Evolutionary conservation across 495 filamentous ascomycete species (phyloP).

Genomic region (Aspergillus carlsbadensis): DNA sequence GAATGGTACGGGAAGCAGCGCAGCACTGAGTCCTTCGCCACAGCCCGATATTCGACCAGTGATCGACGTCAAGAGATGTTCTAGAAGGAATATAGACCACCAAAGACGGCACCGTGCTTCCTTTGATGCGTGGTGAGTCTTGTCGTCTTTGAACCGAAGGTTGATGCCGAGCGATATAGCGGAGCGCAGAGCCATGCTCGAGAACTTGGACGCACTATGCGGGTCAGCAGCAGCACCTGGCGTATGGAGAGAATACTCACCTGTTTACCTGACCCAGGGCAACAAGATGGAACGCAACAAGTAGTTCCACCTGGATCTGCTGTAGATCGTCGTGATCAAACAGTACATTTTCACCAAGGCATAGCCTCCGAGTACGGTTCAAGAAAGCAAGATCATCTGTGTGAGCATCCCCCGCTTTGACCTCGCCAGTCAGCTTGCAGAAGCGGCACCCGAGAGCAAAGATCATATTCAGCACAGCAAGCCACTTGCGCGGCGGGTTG

Average conservation of each 20-base stretch:
- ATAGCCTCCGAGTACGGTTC: slow-evolving; percentile 54
- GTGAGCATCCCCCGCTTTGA: slow-evolving; percentile 34
- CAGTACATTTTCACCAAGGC: slow-evolving; percentile 47
- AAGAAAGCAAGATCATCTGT: slow-evolving; percentile 56
- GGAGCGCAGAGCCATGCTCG: slow-evolving; percentile 57
- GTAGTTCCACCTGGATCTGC: slow-evolving; percentile 53
- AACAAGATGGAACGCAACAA: slow-evolving; percentile 61
- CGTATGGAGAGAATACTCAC: slow-evolving; percentile 32
- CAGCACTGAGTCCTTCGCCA: slow-evolving; percentile 50
- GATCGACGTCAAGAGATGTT: slow-evolving; percentile 56
- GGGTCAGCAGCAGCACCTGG: too few relatives aligned
- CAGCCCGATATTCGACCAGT: slow-evolving; percentile 61
- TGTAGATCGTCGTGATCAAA: slow-evolving; percentile 58
- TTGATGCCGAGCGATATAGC: slow-evolving; percentile 61
- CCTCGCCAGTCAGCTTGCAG: slow-evolving; percentile 41
- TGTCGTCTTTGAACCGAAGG: slow-evolving; percentile 51
- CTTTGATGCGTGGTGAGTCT: slow-evolving; percentile 48
- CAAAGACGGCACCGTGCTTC: slow-evolving; percentile 61
- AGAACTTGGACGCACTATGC: slow-evolving; percentile 57
- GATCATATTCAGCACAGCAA: slow-evolving; percentile 62
- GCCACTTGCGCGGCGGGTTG: slow-evolving; percentile 44
- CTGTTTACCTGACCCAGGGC: slow-evolving; percentile 59
- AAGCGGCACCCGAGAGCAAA: slow-evolving; percentile 61
- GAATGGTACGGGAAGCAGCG: slow-evolving; percentile 52
- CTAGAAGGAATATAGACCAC: slow-evolving; percentile 62